A percentile compares a stretch with the other conserved stretches of the same genome.
phyloP scores from a whole-genome alignment of 2,329 filamentous ascomycete species.

The Penicillium expansum region DNA sequence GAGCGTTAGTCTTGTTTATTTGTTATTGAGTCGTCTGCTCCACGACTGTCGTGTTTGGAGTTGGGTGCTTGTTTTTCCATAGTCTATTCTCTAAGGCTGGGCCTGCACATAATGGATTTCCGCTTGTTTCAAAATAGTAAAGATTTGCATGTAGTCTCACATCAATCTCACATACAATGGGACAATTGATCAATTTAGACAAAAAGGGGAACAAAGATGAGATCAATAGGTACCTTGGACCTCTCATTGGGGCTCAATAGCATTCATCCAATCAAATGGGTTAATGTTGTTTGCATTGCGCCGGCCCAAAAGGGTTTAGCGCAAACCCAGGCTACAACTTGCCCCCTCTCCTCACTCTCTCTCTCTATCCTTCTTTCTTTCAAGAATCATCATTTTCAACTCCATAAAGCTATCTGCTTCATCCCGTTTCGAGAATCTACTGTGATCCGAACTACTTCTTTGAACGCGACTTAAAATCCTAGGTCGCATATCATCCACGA shows the following conservation, averaged over 20 bases:
- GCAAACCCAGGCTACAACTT: neutral
- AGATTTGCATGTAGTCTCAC: neutral
- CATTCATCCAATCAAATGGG: neutral
- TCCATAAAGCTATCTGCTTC: neutral
- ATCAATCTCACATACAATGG: neutral
- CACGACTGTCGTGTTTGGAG: conserved; percentile 14
- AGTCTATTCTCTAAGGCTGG: conserved; percentile 24
- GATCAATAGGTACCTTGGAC: neutral
- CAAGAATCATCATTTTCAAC: neutral
- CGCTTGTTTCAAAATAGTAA: neutral
- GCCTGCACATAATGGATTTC: conserved; percentile 19
- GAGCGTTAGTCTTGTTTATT: neutral
- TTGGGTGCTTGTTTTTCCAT: conserved; percentile 10
- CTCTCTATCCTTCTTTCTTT: neutral
- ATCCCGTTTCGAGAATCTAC: neutral
- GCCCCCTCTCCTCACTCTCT: conserved; percentile 2
- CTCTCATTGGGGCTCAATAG: neutral
- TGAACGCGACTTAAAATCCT: conserved; percentile 11
- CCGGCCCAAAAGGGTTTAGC: neutral
- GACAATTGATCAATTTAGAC: neutral
- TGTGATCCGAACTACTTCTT: conserved; percentile 9
- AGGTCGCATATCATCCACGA: neutral
- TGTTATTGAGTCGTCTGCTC: neutral
- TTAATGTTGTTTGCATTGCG: neutral
- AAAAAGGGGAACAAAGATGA: neutral